Evolutionary conservation across 2,329 filamentous ascomycete genomes (phyloP).

Genomic region (Ophiostoma piceae): DNA sequence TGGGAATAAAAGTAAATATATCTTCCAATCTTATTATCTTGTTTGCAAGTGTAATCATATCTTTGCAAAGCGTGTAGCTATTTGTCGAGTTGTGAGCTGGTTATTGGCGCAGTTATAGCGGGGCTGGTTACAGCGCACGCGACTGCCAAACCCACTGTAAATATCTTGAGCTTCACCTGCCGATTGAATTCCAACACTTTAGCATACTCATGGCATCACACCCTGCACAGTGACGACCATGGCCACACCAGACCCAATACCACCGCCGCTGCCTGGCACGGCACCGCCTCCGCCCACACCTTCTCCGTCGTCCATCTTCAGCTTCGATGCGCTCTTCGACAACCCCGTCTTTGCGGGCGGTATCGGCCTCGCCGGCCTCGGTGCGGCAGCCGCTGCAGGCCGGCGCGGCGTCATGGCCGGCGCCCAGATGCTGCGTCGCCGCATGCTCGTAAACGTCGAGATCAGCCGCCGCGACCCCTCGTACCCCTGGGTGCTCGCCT

Average conservation of each 20-base stretch:
- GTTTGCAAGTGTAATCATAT: background rate
- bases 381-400: constrained; percentile 72
- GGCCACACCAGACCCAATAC: constrained; percentile 18
- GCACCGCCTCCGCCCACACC: background rate
- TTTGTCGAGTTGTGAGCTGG: background rate
- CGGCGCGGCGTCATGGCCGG: constrained; percentile 70
- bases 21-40: background rate
- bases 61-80: background rate
- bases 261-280: constrained; percentile 1
- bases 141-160: constrained; percentile 13
- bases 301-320: constrained; percentile 18
- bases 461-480: constrained; percentile 91
- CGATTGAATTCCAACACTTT: background rate
- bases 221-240: constrained; percentile 14
- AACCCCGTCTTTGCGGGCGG: constrained; percentile 65
- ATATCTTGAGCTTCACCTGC: background rate
- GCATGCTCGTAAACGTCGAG: constrained; percentile 90
- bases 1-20: constrained; percentile 7
- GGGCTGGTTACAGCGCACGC: background rate
- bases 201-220: constrained; percentile 8
- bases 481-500: constrained; percentile 89
- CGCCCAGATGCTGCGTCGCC: constrained; percentile 69
- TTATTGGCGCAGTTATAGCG: background rate
- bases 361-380: constrained; percentile 85
- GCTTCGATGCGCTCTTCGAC: constrained; percentile 54